A percentile compares a stretch with the other conserved stretches of the same genome.
Evolutionary conservation across 139 green algal species (phyloP).

Genomic region (Pseudopediastrum boryanum): DNA sequence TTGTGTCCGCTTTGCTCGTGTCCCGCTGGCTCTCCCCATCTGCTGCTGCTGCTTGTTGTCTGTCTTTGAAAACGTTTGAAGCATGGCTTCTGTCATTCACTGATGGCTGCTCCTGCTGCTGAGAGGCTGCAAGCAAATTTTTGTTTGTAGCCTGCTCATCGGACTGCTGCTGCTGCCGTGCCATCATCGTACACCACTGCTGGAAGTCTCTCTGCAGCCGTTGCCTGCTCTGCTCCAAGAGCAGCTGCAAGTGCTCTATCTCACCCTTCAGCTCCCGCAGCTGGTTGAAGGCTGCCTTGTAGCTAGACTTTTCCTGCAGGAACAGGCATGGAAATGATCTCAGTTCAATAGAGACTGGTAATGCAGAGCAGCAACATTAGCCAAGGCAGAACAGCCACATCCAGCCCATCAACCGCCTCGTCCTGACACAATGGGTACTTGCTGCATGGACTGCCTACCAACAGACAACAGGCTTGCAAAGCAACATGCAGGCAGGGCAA

Average conservation of each 20-base stretch:
- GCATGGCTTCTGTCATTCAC: neutral
- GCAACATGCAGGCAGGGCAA: neutral
- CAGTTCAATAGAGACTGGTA: too few species aligned
- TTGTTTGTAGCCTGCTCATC: neutral
- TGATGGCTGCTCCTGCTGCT: conserved; percentile 1
- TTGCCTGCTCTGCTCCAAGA: conserved; percentile 75
- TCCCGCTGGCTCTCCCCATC: too few species aligned
- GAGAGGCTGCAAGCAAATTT: too few species aligned
- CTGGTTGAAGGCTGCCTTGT: conserved; percentile 75
- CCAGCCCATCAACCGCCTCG: neutral
- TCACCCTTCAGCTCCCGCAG: conserved; percentile 83
- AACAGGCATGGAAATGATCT: too few species aligned
- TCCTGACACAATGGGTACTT: neutral
- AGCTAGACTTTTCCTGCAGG: conserved; percentile 71
- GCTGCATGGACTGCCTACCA: too few species aligned
- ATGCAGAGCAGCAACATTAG: too few species aligned
- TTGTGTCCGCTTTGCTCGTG: too few species aligned
- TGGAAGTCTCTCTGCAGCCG: conserved; percentile 84
- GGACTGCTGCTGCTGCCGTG: conserved; percentile 39
- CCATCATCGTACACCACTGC: conserved; percentile 70
- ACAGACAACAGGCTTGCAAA: neutral
- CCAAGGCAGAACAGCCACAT: too few species aligned
- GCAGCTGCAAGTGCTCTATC: conserved; percentile 85
- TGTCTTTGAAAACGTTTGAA: too few species aligned
- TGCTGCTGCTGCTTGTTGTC: neutral